Evolutionary conservation across 2,329 filamentous ascomycete genomes (phyloP).

Genomic region (Lizonia empirigonia): DNA sequence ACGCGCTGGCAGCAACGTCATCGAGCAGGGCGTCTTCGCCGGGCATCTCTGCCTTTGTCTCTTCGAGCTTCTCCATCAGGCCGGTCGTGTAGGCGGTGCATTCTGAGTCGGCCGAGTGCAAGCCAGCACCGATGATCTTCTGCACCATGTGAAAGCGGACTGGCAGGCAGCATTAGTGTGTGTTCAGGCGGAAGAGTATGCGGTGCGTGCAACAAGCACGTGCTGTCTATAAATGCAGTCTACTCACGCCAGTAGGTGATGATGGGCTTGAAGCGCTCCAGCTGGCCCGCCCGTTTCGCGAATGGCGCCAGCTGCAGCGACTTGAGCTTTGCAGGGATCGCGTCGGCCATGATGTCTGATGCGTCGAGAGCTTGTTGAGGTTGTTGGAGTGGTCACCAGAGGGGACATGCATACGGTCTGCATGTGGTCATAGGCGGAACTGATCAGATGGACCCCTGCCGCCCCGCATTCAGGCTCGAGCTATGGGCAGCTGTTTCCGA

Average conservation of each 20-base stretch:
- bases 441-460: slow-evolving; percentile 11
- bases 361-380: background rate
- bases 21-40: slow-evolving; percentile 84
- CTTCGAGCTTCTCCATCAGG: slow-evolving; percentile 90
- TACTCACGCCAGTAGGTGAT: slow-evolving; percentile 92
- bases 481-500: slow-evolving; percentile 20
- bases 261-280: slow-evolving; percentile 82
- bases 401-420: no score
- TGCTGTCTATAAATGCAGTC: no score
- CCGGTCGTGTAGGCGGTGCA: slow-evolving; percentile 78
- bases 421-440: slow-evolving; percentile 17
- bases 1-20: slow-evolving; percentile 84
- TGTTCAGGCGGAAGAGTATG: no score
- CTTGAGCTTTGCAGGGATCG: slow-evolving; percentile 74
- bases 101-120: slow-evolving; percentile 80
- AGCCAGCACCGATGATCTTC: slow-evolving; percentile 79
- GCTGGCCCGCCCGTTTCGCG: slow-evolving; percentile 79
- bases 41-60: slow-evolving; percentile 74
- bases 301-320: slow-evolving; percentile 83
- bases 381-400: background rate
- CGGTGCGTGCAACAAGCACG: no score
- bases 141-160: slow-evolving; percentile 74
- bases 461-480: slow-evolving; percentile 28
- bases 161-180: slow-evolving; percentile 25
- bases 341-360: slow-evolving; percentile 66